These are phyloP conservation scores for Pyrus bretschneideri DNA, from an alignment of 306 rosid species.

Conservation along the genomic window DNA sequence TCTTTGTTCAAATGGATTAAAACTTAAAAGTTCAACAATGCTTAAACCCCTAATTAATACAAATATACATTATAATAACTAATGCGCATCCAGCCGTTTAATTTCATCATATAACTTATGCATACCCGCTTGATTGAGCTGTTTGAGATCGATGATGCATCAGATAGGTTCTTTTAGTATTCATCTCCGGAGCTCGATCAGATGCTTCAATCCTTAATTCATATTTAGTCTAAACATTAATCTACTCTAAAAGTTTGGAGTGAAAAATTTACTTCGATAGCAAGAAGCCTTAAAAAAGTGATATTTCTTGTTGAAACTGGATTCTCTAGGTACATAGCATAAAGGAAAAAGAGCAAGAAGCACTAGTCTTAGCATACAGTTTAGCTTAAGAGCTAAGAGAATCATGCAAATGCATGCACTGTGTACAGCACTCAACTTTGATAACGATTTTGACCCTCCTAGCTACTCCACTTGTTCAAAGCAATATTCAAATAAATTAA, in stretches of 20 bases:
- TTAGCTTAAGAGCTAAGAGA: conserved; percentile 36
- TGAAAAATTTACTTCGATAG: neutral
- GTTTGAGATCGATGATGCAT: too few relatives aligned
- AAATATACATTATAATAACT: too few relatives aligned
- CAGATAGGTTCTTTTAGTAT: too few relatives aligned
- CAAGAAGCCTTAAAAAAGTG: neutral
- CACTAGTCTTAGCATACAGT: neutral
- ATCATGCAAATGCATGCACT: neutral
- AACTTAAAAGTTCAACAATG: neutral
- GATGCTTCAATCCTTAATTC: too few relatives aligned
- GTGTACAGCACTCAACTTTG: neutral
- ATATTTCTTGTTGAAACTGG: neutral
- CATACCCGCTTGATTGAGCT: too few relatives aligned
- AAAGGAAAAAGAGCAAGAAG: neutral
- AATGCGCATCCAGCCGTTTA: too few relatives aligned
- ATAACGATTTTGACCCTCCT: neutral
- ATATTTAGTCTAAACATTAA: too few relatives aligned
- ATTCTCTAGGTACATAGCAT: neutral
- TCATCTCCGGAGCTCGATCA: too few relatives aligned
- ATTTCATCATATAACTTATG: too few relatives aligned
- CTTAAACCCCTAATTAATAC: neutral
- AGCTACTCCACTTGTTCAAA: neutral
- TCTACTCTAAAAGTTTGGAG: neutral
- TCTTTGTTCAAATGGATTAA: neutral
- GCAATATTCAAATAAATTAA: neutral